Percentiles rank a stretch among this genome's conserved stretches.
Evolutionary conservation across 176 grass and related monocot species (phyloP).

Genomic region (Cymbopogon citratus): DNA sequence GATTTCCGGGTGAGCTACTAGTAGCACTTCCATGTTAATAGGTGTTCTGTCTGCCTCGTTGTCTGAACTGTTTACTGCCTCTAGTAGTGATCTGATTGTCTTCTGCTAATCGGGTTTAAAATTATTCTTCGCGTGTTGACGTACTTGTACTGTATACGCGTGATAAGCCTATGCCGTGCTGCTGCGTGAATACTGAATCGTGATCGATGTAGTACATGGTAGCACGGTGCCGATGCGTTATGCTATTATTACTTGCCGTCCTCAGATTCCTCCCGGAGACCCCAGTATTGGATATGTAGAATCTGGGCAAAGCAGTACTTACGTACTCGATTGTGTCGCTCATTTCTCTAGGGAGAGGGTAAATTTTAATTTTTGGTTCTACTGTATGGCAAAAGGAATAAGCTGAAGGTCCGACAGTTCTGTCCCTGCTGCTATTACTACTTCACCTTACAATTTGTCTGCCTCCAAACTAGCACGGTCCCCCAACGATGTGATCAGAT

Average conservation of each 20-base stretch:
- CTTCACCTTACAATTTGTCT: background rate
- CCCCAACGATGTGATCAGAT: background rate
- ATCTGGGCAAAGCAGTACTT: background rate
- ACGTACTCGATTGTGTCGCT: background rate
- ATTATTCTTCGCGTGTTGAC: background rate
- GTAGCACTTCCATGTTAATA: conserved; percentile 8
- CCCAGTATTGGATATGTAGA: background rate
- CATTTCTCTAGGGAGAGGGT: background rate
- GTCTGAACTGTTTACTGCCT: background rate
- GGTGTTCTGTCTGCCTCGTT: background rate
- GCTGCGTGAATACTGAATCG: background rate
- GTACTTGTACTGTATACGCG: background rate
- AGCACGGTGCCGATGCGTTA: background rate
- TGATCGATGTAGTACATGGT: background rate
- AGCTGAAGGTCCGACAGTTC: background rate
- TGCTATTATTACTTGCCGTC: background rate
- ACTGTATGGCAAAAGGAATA: background rate
- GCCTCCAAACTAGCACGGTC: background rate
- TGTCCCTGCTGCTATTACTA: background rate
- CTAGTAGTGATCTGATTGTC: background rate
- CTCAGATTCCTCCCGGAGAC: background rate
- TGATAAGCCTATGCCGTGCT: background rate
- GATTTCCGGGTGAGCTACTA: background rate
- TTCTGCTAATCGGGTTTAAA: background rate
- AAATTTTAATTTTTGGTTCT: background rate